These are phyloP conservation scores for Podaxis sp. DNA, from an alignment of 768 basidiomycete species.

Conservation along the genomic window DNA sequence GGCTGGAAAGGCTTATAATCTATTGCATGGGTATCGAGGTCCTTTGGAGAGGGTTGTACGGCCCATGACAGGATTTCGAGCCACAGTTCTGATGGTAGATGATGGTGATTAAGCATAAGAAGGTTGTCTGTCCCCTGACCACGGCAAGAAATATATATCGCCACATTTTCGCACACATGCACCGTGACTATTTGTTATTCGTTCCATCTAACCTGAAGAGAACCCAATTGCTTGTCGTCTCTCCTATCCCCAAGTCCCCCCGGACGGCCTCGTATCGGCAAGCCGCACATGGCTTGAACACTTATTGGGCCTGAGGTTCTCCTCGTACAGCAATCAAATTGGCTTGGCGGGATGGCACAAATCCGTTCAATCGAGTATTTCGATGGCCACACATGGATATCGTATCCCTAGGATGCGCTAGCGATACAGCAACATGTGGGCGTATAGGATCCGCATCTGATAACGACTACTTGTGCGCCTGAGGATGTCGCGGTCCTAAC, in stretches of 20 bases:
- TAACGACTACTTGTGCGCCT: not conserved
- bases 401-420: not conserved
- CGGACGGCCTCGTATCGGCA: not conserved
- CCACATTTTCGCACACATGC: not conserved
- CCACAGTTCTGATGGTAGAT: slow-evolving; percentile 55
- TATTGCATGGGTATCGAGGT: slow-evolving; percentile 22
- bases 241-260: not conserved
- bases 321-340: not conserved
- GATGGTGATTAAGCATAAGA: slow-evolving; percentile 20
- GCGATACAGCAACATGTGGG: not conserved
- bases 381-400: not conserved
- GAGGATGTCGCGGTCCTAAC: not conserved
- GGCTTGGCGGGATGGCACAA: not conserved
- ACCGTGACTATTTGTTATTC: not conserved
- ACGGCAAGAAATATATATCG: not conserved
- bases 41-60: slow-evolving; percentile 21
- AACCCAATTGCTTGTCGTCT: not conserved
- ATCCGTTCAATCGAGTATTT: not conserved
- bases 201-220: not conserved
- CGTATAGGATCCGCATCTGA: not conserved
- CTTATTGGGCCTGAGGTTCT: not conserved
- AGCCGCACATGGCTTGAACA: not conserved
- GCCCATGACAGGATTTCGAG: slow-evolving; percentile 48
- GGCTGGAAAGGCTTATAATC: slow-evolving; percentile 49
- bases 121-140: not conserved